phyloP scores from a whole-genome alignment of 2,329 filamentous ascomycete genomes.

The Fusarium sp. region DNA sequence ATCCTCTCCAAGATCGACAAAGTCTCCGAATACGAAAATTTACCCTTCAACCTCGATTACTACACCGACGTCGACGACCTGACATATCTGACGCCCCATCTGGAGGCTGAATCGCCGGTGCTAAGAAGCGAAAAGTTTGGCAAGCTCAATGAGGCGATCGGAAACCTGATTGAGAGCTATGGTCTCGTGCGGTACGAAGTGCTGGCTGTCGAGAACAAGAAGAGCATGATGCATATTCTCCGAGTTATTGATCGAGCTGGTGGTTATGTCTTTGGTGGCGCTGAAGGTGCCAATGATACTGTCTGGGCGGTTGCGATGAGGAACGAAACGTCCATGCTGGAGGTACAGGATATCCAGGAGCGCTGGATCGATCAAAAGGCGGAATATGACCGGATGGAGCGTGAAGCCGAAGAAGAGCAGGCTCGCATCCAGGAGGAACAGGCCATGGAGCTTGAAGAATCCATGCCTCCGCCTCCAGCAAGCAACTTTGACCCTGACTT shows the following conservation, averaged over 20 bases:
- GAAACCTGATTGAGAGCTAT: conserved; percentile 87
- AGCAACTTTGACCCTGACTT: conserved; percentile 56
- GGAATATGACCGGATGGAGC: conserved; percentile 82
- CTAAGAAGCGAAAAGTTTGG: conserved; percentile 78
- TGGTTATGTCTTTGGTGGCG: conserved; percentile 89
- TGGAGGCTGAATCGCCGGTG: conserved; percentile 78
- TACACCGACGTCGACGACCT: conserved; percentile 98
- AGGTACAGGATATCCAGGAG: conserved; percentile 90
- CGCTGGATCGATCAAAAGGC: conserved; percentile 93
- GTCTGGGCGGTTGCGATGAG: conserved; percentile 98
- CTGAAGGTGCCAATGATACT: conserved; percentile 91
- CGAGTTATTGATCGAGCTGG: conserved; percentile 89
- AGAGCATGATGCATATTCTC: conserved; percentile 92
- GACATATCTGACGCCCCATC: conserved; percentile 78
- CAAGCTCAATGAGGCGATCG: conserved; percentile 84
- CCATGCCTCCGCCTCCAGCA: conserved; percentile 35
- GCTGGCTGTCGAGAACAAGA: conserved; percentile 93
- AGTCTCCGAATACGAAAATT: conserved; percentile 78
- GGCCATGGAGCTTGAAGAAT: conserved; percentile 49
- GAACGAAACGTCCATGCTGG: conserved; percentile 74
- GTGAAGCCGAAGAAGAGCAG: conserved; percentile 77
- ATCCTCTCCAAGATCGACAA: conserved; percentile 99
- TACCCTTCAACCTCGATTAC: conserved; percentile 95
- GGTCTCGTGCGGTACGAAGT: conserved; percentile 91
- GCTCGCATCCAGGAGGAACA: conserved; percentile 57